Evolutionary conservation across 768 basidiomycete genomes (phyloP), one percentile per base, ranked within the genome.

Genomic region (Lactarius sanguifluus): DNA sequence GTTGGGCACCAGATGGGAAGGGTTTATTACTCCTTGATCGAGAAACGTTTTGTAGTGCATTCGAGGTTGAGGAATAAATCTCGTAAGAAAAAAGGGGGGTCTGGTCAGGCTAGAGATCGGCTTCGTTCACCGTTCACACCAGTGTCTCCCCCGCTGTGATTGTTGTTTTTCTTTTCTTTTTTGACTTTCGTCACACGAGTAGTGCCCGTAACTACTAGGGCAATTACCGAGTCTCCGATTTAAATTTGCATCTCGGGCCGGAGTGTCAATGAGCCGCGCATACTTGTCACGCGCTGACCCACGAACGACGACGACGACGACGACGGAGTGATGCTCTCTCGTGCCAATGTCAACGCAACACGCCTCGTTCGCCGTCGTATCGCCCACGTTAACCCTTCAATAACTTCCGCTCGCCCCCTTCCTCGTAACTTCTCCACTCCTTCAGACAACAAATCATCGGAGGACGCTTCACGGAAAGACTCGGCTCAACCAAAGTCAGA

Each of bases 1-100:
- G 76, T 50, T 97, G 93, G 92, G 85, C 91, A 15, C 90, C 91
- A 4, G 94, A 97, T 72, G 95, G 95, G 3, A 90, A 90, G 68
- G 90, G 90, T 0, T 76, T 96, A 62, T 79, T 89, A 2, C 74
- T 96, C 58, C 64, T 94, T 64, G 92, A 91, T 71, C 89, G 83
- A 72, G 86, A 90, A 40, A 83, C 83, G 50, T 96, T 94, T 73
- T 96, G 94, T 73, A 66, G 70, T 57, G 70, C 68, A 1, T 71
- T 71, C 36, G 70, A 71, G 10, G 70, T 69, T 32, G 70, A 71
- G 34, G 65, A 63, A 61, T 62, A 54, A 65, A 25, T 2, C 23
- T 50, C n/a, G 9, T 23, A n/a, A 23, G 10, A 45, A n/a, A 45
- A 32, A 32, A 32, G 9, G n/a, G 4, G n/a, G n/a, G 34, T 36